Conservation (phyloP, 768 basidiomycete genomes). For the Suillus plorans region DNA sequence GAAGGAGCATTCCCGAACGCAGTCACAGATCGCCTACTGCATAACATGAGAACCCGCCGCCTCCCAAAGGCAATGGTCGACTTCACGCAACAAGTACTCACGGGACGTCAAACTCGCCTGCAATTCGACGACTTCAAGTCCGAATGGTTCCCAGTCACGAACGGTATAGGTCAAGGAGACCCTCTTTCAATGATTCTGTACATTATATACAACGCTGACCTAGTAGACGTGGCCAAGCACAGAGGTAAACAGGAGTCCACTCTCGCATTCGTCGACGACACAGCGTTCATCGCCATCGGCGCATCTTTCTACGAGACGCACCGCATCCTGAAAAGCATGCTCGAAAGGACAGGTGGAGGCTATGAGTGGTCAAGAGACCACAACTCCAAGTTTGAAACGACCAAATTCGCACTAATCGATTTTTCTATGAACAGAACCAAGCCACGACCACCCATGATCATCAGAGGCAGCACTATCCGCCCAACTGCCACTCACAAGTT, state of each 20-base stretch:
- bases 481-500: not conserved
- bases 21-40: no score
- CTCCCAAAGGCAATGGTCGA: slow-evolving; percentile 19
- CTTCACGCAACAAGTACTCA: not conserved
- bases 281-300: slow-evolving; percentile 18
- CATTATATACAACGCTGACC: slow-evolving; percentile 22
- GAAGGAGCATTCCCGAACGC: no score
- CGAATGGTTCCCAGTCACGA: slow-evolving; percentile 10
- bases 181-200: slow-evolving; percentile 25
- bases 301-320: slow-evolving; percentile 16
- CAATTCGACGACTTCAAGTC: slow-evolving; percentile 30
- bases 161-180: slow-evolving; percentile 29
- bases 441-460: not conserved
- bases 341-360: slow-evolving; percentile 10
- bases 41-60: not conserved
- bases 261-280: slow-evolving; percentile 26
- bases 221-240: slow-evolving; percentile 15
- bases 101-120: slow-evolving; percentile 18
- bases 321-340: not conserved
- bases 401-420: slow-evolving; percentile 14
- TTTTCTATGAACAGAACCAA: not conserved
- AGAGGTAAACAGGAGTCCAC: not conserved
- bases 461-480: not conserved
- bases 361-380: slow-evolving; percentile 14
- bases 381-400: slow-evolving; percentile 18